phyloP scores from a whole-genome alignment of 331 rosid species.

The Cydonia oblonga region DNA sequence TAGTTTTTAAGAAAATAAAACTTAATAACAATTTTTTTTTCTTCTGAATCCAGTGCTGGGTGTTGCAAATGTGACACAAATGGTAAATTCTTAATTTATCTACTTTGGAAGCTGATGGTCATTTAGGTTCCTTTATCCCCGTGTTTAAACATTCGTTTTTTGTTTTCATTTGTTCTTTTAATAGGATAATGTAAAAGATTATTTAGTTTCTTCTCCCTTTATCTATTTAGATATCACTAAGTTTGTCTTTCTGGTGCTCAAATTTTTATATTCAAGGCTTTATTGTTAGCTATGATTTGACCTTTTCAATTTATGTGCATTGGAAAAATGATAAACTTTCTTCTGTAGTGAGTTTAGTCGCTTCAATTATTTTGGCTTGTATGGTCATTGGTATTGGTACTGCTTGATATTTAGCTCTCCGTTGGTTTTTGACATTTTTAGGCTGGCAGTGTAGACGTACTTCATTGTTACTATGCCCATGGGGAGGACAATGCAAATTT shows the following conservation, averaged over 20 bases:
- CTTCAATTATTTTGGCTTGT: not conserved
- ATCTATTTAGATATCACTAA: not conserved
- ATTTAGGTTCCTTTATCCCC: not conserved
- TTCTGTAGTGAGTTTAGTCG: not conserved
- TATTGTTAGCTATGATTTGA: not conserved
- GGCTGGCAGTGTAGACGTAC: conserved; percentile 62
- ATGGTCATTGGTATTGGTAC: not conserved
- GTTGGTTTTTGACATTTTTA: conserved; percentile 11
- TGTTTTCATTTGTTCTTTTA: not conserved
- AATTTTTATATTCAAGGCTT: not conserved
- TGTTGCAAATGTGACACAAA: not conserved
- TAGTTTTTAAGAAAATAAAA: not conserved
- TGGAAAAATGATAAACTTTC: not conserved
- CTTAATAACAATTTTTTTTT: not conserved
- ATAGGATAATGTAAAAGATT: not conserved
- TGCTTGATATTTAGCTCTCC: conserved; percentile 11
- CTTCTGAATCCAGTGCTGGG: not conserved
- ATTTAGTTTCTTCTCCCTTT: not conserved
- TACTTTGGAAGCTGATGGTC: not conserved
- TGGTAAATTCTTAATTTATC: not conserved
- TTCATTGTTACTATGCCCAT: conserved; percentile 76
- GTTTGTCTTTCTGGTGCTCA: not conserved
- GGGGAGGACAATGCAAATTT: conserved; percentile 61
- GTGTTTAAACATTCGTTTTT: not conserved
- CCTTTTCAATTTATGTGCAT: not conserved